These are phyloP conservation scores for Zymoseptoria passerinii DNA, from an alignment of 2,329 filamentous ascomycete species.

Conservation along the genomic window DNA sequence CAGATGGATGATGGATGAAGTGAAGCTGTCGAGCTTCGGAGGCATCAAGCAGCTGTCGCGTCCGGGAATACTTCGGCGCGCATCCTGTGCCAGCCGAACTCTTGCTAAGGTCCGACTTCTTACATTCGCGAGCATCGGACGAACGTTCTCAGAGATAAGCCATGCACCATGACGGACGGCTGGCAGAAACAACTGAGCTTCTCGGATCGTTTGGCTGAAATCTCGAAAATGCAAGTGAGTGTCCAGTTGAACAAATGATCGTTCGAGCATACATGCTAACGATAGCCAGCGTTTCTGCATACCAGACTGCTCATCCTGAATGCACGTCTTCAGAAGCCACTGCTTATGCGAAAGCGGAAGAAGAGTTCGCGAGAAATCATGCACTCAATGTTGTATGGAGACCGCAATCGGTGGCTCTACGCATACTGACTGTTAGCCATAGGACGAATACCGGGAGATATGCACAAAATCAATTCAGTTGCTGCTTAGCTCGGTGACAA, in stretches of 20 bases:
- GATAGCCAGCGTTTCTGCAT: constrained; percentile 39
- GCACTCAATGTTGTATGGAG: constrained; percentile 49
- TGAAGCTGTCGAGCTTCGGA: not conserved
- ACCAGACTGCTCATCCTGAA: constrained; percentile 38
- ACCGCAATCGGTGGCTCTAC: constrained; percentile 10
- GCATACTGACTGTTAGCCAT: constrained; percentile 18
- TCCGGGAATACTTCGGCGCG: not conserved
- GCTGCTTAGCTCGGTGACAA: constrained; percentile 28
- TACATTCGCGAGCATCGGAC: too few species aligned
- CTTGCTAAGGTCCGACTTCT: too few species aligned
- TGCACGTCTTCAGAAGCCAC: constrained; percentile 42
- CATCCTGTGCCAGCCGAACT: too few species aligned
- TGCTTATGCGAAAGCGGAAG: constrained; percentile 55
- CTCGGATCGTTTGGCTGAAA: constrained; percentile 36
- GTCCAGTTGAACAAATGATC: not conserved
- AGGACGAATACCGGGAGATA: constrained; percentile 50
- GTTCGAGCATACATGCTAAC: not conserved
- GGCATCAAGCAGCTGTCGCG: not conserved
- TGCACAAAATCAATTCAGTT: constrained; percentile 28
- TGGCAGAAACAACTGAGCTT: constrained; percentile 39
- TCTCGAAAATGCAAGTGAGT: constrained; percentile 42
- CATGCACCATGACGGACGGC: constrained; percentile 21
- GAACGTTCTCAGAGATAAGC: not conserved
- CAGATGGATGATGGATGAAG: not conserved
- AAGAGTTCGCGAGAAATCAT: constrained; percentile 54